A percentile compares a stretch with the other conserved stretches of the same genome.
Evolutionary conservation across 2,329 filamentous ascomycete genomes (phyloP).

Genomic region (Phialophora expanda): DNA sequence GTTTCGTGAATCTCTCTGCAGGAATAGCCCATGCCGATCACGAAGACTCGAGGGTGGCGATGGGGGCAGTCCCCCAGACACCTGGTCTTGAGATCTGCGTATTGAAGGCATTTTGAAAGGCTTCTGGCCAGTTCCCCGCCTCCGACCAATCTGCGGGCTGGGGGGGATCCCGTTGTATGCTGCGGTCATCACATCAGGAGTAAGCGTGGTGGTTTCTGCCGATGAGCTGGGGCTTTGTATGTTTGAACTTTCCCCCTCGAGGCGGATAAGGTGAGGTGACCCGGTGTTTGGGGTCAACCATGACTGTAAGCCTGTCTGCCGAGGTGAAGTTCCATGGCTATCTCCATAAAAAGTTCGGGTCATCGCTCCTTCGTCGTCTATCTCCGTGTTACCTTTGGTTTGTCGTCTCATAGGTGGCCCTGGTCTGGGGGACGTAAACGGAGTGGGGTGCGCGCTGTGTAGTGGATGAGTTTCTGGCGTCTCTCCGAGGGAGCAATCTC

Average conservation of each 20-base stretch:
- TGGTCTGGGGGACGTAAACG: slow-evolving; percentile 30
- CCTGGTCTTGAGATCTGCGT: slow-evolving; percentile 23
- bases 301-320: slow-evolving; percentile 15
- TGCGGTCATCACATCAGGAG: background rate
- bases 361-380: background rate
- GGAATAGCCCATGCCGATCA: background rate
- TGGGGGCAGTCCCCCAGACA: background rate
- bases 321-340: background rate
- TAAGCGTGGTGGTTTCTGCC: background rate
- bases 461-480: background rate
- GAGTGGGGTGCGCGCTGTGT: background rate
- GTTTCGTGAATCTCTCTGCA: background rate
- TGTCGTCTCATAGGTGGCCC: slow-evolving; percentile 29
- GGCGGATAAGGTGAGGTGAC: background rate
- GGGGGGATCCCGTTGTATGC: too few species aligned
- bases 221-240: background rate
- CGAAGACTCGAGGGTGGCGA: slow-evolving; percentile 11
- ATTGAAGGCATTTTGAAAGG: slow-evolving; percentile 27
- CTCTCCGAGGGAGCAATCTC: background rate
- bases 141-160: slow-evolving; percentile 28
- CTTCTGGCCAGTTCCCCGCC: slow-evolving; percentile 22
- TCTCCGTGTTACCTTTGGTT: background rate
- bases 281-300: slow-evolving; percentile 26
- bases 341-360: background rate
- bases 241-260: background rate